Base-by-base conservation (phyloP, 192 early-diverging fungal species). In the Backusella westeae region DNA sequence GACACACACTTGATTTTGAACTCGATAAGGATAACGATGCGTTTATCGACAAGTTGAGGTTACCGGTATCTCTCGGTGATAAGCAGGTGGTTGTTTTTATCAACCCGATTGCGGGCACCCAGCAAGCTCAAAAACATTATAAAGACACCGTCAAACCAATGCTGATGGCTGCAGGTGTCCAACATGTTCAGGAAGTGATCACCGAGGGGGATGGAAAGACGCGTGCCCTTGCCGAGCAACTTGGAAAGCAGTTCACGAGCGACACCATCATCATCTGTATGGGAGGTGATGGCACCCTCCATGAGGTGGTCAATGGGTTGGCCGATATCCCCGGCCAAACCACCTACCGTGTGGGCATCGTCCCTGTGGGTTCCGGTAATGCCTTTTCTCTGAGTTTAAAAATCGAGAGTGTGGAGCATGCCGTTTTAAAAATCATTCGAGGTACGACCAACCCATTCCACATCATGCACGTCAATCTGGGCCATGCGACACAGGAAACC, bases 251-350 rank as follows among this genome's bases (percentile, higher is more conserved):
- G n/a, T 73, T 73, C 69, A 34, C 63, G 56, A 21, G 67, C 14
- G 29, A 72, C n/a, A 9, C 76, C 1, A 77, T 85, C 12, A 41
- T 88, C 8, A 82, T 88, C 35, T 80, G 82, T 72, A 67, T 88
- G 1, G 87, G 87, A 23, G 87, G 87, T 0, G 87, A 88, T 74
- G 87, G 87, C 4, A 83, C 84, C 1, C 44, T 88, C 5, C 87
- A 88, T 53, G 87, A 88, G 34, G 67, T 88, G 2, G 69, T 88
- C 49, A 88, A 88, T 71, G 87, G 87, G 4, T 63, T 88, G 3
- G 56, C 79, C 32, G 79, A 83, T n/a, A 71, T 77, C 3, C 67
- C 66, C 41, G 73, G 21, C 63, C 39, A 19, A 66, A 75, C 44
- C 19, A 46, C 12, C 21, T 74, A 71, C 52, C 81, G 26, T 59